Conservation (phyloP, 805 yeast genomes). For the Yarrowia alimentaria region DNA sequence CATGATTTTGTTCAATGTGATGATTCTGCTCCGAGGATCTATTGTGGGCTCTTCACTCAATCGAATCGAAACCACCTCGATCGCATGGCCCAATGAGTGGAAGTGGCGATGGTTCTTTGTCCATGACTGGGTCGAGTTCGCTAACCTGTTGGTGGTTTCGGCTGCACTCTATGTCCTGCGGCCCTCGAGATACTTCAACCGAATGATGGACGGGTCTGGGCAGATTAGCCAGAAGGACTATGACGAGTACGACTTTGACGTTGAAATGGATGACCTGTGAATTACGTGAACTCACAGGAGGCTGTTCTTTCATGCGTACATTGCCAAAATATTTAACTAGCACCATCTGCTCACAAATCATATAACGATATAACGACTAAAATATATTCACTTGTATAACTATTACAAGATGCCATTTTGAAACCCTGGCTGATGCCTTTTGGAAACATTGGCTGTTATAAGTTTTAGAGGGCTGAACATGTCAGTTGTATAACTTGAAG, state of each 20-base stretch:
- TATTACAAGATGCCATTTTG: too few species aligned
- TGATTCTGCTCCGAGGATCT: conserved; percentile 10
- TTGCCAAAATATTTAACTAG: too few species aligned
- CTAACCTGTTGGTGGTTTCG: neutral
- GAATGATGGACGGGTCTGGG: conserved; percentile 23
- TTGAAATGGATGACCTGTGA: conserved; percentile 25
- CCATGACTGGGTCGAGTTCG: conserved; percentile 25
- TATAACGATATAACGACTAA: too few species aligned
- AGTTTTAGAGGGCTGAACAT: too few species aligned
- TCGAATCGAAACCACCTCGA: neutral
- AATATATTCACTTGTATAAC: too few species aligned
- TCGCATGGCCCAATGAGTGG: conserved; percentile 22
- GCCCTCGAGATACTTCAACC: conserved; percentile 20
- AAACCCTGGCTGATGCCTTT: too few species aligned
- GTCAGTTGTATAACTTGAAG: too few species aligned
- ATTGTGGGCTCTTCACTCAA: neutral
- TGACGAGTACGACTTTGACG: too few species aligned
- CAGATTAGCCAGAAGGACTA: conserved; percentile 19
- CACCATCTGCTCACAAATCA: too few species aligned
- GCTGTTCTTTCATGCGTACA: too few species aligned
- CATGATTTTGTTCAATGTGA: conserved; percentile 3
- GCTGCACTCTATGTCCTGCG: conserved; percentile 3
- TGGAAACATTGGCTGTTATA: too few species aligned
- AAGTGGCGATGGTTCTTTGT: conserved; percentile 24
- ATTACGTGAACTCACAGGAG: too few species aligned